Percentiles rank a stretch among this genome's conserved stretches.
Conservation (phyloP, 371 early-diverging fungal species). For the Zancudomyces culisetae region DNA sequence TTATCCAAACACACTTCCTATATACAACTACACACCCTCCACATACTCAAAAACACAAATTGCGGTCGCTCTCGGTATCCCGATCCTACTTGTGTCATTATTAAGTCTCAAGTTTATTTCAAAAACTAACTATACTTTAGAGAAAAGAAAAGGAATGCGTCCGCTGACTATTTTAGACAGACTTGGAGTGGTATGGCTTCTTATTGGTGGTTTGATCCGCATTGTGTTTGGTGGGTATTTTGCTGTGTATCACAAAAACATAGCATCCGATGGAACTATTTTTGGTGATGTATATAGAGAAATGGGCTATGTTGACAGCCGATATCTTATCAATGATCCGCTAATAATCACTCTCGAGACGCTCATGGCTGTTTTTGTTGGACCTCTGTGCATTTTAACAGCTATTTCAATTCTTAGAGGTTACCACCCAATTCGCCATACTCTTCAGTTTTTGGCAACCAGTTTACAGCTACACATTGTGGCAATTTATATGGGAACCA, state of each 20-base stretch:
- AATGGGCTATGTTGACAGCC: constrained; percentile 66
- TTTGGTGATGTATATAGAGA: constrained; percentile 82
- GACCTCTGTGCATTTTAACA: constrained; percentile 46
- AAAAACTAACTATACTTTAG: neutral
- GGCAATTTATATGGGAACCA: constrained; percentile 48
- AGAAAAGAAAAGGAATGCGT: neutral
- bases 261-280: constrained; percentile 39
- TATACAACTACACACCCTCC: constrained; percentile 33
- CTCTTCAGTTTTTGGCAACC: constrained; percentile 45
- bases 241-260: constrained; percentile 32
- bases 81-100: constrained; percentile 7
- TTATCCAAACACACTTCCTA: constrained; percentile 26
- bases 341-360: constrained; percentile 61
- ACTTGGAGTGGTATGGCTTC: constrained; percentile 57
- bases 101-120: constrained; percentile 4
- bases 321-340: constrained; percentile 62
- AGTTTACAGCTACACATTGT: constrained; percentile 57
- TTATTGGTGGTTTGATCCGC: constrained; percentile 55
- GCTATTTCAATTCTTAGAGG: constrained; percentile 38
- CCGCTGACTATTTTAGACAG: constrained; percentile 4
- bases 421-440: constrained; percentile 43
- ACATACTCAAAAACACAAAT: constrained; percentile 19
- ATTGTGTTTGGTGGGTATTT: constrained; percentile 71
- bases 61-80: constrained; percentile 21
- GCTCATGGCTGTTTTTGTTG: constrained; percentile 67